These are phyloP conservation scores for Neofusicoccum kwambonambiense DNA, from an alignment of 2,329 filamentous ascomycete species.

Conservation along the genomic window DNA sequence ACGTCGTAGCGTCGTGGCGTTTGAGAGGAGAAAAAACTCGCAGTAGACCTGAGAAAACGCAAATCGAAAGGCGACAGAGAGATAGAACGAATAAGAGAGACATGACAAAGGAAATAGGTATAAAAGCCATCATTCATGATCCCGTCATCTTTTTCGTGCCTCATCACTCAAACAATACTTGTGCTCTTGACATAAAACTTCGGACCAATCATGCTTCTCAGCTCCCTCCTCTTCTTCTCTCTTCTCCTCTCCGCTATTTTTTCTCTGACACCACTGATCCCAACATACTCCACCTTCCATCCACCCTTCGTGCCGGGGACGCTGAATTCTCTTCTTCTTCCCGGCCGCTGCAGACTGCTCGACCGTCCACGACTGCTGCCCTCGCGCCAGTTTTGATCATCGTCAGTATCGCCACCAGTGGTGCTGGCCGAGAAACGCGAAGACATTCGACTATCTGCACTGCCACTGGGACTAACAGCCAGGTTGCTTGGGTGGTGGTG, in stretches of 20 bases:
- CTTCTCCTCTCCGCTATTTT: constrained; percentile 47
- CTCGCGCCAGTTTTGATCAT: constrained; percentile 13
- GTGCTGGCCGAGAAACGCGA: constrained; percentile 10
- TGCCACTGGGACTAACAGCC: not conserved
- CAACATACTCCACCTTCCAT: constrained; percentile 51
- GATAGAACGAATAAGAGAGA: not conserved
- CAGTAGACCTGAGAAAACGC: not conserved
- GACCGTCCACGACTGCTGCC: constrained; percentile 12
- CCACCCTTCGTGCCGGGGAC: constrained; percentile 21
- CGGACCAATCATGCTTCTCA: constrained; percentile 52
- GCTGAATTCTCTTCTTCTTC: not conserved
- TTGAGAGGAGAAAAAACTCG: not conserved
- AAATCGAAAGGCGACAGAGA: not conserved
- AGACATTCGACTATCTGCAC: not conserved
- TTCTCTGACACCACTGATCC: constrained; percentile 50
- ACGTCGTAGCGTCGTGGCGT: not conserved
- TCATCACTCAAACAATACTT: constrained; percentile 6
- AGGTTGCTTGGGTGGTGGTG: not conserved
- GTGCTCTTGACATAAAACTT: constrained; percentile 11
- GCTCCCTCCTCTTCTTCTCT: constrained; percentile 52
- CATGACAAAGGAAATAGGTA: not conserved
- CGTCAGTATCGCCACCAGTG: not conserved
- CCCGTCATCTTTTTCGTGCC: constrained; percentile 4
- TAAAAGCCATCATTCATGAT: constrained; percentile 2
- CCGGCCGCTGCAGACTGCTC: not conserved